A percentile compares a stretch with the other conserved stretches of the same genome.
phyloP scores from a whole-genome alignment of 2,329 filamentous ascomycete genomes.

The Verticillium dahliae region DNA sequence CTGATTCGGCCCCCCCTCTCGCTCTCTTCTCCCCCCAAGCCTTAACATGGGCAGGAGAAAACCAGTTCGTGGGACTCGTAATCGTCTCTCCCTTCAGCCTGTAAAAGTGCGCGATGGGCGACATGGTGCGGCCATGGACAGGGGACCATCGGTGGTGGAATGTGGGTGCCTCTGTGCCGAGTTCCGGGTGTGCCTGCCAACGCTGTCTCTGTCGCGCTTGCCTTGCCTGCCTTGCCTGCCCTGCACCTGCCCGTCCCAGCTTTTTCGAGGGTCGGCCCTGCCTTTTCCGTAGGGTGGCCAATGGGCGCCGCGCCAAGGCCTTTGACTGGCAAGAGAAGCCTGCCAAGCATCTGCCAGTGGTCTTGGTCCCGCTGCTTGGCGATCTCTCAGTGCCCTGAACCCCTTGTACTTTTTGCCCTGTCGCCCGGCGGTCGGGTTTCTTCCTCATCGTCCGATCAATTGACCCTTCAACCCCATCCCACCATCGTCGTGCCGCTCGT shows the following conservation, averaged over 20 bases:
- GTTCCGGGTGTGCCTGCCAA: neutral
- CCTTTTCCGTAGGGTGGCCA: neutral
- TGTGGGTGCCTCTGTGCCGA: neutral
- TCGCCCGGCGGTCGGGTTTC: neutral
- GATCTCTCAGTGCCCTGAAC: neutral
- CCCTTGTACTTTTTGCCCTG: neutral
- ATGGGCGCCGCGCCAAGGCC: neutral
- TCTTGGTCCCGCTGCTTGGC: slow-evolving; percentile 2
- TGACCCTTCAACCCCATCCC: neutral
- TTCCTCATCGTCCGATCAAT: neutral
- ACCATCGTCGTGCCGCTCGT: neutral
- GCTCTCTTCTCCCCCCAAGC: neutral
- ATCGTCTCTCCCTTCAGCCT: neutral
- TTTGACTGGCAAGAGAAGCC: neutral
- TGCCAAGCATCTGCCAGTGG: slow-evolving; percentile 2
- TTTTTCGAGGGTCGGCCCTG: neutral
- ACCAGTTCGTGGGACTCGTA: neutral
- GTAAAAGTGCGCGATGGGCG: neutral
- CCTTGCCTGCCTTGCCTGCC: neutral
- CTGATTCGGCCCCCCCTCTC: neutral
- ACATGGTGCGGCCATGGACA: neutral
- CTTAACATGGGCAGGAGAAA: neutral
- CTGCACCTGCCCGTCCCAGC: neutral
- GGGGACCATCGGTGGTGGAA: neutral
- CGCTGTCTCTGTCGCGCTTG: neutral